Evolutionary conservation across 192 early-diverging fungal species (phyloP).

Genomic region (Podila verticillata): DNA sequence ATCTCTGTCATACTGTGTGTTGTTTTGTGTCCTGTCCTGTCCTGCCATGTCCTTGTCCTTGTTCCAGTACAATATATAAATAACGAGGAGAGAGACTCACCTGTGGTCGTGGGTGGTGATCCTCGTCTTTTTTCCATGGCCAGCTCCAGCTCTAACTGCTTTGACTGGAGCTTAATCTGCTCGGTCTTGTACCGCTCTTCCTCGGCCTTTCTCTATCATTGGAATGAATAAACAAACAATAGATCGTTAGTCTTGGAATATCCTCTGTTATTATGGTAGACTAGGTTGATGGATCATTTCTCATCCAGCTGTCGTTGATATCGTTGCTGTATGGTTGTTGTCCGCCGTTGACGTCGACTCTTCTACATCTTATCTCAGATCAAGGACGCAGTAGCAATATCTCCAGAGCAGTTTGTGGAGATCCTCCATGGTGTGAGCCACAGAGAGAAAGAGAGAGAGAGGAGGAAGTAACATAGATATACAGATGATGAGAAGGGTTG

Average conservation of each 20-base stretch:
- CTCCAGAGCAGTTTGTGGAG: no score
- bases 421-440: no score
- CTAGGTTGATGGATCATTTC: no score
- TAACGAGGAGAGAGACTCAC: neutral
- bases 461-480: neutral
- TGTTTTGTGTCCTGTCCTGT: no score
- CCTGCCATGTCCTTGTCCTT: neutral
- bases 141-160: slow-evolving; percentile 53
- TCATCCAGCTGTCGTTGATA: no score
- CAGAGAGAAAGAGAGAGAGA: neutral
- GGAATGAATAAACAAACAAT: neutral
- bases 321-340: neutral
- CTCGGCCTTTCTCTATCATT: slow-evolving; percentile 47
- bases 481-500: neutral
- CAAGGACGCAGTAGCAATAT: no score
- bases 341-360: neutral
- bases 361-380: no score
- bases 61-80: neutral
- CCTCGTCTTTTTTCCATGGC: slow-evolving; percentile 31
- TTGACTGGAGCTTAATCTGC: slow-evolving; percentile 50
- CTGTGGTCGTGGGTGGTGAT: slow-evolving; percentile 39
- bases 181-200: slow-evolving; percentile 57
- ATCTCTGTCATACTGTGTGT: no score
- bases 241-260: neutral
- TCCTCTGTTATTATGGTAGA: no score